Percentiles rank a stretch among this genome's conserved stretches.
Evolutionary conservation across 495 filamentous ascomycete species (phyloP).

Genomic region (Hyaloscypha bicolor): DNA sequence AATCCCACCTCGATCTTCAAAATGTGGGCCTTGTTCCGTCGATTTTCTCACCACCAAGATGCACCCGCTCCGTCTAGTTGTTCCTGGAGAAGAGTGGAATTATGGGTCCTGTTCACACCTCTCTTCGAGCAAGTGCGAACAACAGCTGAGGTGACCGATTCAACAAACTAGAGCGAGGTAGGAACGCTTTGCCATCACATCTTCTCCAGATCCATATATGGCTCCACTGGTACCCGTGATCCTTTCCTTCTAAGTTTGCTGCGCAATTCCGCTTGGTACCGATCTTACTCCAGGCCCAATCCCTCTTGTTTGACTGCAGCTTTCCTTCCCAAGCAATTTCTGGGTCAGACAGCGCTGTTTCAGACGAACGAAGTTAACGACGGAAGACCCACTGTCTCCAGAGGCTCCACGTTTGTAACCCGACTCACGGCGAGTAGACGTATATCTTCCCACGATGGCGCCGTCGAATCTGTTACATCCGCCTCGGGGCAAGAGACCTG

Average conservation of each 20-base stretch:
- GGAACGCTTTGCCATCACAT: not conserved
- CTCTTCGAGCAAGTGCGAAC: not conserved
- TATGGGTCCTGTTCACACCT: not conserved
- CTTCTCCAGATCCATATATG: slow-evolving; percentile 11
- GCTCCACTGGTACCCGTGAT: not conserved
- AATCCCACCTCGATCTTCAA: not conserved
- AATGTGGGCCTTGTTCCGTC: not conserved
- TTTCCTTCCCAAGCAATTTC: not conserved
- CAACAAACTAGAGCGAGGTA: not conserved
- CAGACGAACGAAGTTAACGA: not conserved
- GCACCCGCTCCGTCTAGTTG: not conserved
- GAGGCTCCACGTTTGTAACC: slow-evolving; percentile 1
- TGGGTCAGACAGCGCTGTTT: slow-evolving; percentile 2
- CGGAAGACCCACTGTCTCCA: not conserved
- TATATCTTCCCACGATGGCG: slow-evolving; percentile 8
- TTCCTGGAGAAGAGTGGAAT: not conserved
- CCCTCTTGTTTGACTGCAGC: not conserved
- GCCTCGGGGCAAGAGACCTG: slow-evolving; percentile 24
- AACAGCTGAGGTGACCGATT: not conserved
- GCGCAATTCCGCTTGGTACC: slow-evolving; percentile 1
- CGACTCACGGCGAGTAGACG: not conserved
- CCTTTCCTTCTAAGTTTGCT: not conserved
- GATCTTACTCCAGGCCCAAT: not conserved
- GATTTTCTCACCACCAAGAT: not conserved
- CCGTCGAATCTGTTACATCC: slow-evolving; percentile 16